These are phyloP conservation scores for Kodamaea kaohsiungensis DNA, from an alignment of 805 yeast genomes.

Conservation along the genomic window DNA sequence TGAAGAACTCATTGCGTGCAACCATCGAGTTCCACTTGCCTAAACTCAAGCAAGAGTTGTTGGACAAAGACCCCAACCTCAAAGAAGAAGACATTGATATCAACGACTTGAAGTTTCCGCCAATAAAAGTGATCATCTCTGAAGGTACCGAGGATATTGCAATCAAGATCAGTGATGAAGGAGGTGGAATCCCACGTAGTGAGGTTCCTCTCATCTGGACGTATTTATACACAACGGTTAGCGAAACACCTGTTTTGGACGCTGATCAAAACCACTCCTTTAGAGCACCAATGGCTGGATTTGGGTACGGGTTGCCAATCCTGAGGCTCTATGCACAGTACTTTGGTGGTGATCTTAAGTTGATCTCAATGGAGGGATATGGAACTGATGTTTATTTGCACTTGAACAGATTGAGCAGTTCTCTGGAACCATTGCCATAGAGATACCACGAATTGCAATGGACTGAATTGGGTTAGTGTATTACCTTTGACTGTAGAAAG, in stretches of 20 bases:
- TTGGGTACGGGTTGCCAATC: slow-evolving; percentile 88
- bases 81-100: slow-evolving; percentile 42
- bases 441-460: too few species aligned
- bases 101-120: slow-evolving; percentile 73
- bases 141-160: slow-evolving; percentile 91
- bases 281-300: slow-evolving; percentile 92
- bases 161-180: slow-evolving; percentile 87
- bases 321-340: slow-evolving; percentile 84
- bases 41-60: slow-evolving; percentile 38
- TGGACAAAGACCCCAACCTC: slow-evolving; percentile 43
- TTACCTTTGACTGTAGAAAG: too few species aligned
- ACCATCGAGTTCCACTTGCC: slow-evolving; percentile 80
- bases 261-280: slow-evolving; percentile 62
- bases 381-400: slow-evolving; percentile 93
- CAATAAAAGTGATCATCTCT: slow-evolving; percentile 82
- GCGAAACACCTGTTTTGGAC: slow-evolving; percentile 65
- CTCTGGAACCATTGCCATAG: slow-evolving; percentile 66
- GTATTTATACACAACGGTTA: slow-evolving; percentile 85
- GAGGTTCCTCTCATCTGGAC: slow-evolving; percentile 89
- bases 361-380: slow-evolving; percentile 90
- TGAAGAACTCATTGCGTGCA: slow-evolving; percentile 85
- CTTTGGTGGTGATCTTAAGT: slow-evolving; percentile 86
- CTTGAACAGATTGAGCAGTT: slow-evolving; percentile 72
- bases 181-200: slow-evolving; percentile 88
- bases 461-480: too few species aligned